Evolutionary conservation across 306 rosid species (phyloP).

Genomic region (Inga leiocalycina): DNA sequence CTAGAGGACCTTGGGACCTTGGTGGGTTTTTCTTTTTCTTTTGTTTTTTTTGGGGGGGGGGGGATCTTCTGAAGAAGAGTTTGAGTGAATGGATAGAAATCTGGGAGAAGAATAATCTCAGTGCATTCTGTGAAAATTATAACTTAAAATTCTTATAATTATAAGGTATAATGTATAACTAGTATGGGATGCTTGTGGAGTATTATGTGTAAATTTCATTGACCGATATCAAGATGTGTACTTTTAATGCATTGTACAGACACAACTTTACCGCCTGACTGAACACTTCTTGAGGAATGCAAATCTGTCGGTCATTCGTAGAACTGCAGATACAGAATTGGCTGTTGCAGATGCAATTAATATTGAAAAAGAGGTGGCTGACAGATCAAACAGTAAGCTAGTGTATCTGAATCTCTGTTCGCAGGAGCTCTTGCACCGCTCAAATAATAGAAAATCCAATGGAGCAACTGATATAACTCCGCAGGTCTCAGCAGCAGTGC

Average conservation of each 20-base stretch:
- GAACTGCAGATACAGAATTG: constrained; percentile 87
- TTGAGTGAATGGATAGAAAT: constrained; percentile 12
- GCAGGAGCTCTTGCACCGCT: constrained; percentile 69
- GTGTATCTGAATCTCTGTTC: constrained; percentile 90
- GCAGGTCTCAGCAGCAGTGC: constrained; percentile 40
- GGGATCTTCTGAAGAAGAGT: constrained; percentile 6
- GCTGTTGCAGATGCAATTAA: constrained; percentile 96
- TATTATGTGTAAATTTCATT: constrained; percentile 16
- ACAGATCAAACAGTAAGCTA: constrained; percentile 81
- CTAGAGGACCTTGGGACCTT: background rate
- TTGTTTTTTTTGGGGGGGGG: background rate
- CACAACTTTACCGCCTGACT: constrained; percentile 84
- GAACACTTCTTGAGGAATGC: constrained; percentile 82
- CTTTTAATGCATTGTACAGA: constrained; percentile 46
- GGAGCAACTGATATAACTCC: constrained; percentile 43
- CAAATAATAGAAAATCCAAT: constrained; percentile 51
- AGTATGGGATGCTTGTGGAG: background rate
- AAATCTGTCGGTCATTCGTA: constrained; percentile 63
- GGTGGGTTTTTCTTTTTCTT: background rate
- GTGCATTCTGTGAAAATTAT: constrained; percentile 1
- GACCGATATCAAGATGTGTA: background rate
- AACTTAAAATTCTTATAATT: background rate
- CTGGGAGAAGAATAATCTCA: background rate
- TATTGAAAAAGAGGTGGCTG: constrained; percentile 88
- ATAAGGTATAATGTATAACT: background rate